Conservation (phyloP, 768 basidiomycete genomes). For the Agaricus subrufescens region DNA sequence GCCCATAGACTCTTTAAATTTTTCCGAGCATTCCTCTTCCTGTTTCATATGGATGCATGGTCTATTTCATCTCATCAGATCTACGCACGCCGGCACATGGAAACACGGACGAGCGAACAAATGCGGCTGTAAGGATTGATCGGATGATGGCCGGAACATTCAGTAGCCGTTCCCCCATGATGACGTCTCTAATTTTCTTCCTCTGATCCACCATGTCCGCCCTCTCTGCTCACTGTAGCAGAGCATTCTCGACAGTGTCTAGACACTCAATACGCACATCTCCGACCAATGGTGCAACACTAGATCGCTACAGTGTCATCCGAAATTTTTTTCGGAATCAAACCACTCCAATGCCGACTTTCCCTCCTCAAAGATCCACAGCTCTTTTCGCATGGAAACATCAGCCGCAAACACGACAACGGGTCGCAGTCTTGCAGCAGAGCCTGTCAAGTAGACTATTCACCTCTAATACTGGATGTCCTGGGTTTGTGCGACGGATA, state of each 20-base stretch:
- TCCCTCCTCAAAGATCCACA: conserved; percentile 4
- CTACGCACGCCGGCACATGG: too few relatives aligned
- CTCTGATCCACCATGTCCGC: not conserved
- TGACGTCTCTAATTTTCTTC: not conserved
- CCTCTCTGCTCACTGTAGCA: conserved; percentile 1
- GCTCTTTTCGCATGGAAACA: conserved; percentile 1
- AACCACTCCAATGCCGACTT: conserved; percentile 17
- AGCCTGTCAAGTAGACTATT: not conserved
- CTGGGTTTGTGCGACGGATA: not conserved
- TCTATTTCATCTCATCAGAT: too few relatives aligned
- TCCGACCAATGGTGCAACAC: not conserved
- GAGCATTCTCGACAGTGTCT: not conserved
- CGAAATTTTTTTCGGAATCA: conserved; percentile 50
- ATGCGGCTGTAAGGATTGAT: not conserved
- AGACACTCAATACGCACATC: not conserved
- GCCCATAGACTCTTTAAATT: too few relatives aligned
- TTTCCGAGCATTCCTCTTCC: too few relatives aligned
- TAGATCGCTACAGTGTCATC: conserved; percentile 59
- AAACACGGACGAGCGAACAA: too few relatives aligned
- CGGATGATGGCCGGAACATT: not conserved
- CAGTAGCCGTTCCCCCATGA: not conserved
- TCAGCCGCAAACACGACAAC: not conserved
- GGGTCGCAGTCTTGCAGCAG: not conserved
- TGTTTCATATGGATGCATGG: too few relatives aligned
- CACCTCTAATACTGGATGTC: not conserved